Percentiles rank a stretch among this genome's conserved stretches.
phyloP scores from a whole-genome alignment of 768 basidiomycete species.

The Agaricus sinodeliciosus region DNA sequence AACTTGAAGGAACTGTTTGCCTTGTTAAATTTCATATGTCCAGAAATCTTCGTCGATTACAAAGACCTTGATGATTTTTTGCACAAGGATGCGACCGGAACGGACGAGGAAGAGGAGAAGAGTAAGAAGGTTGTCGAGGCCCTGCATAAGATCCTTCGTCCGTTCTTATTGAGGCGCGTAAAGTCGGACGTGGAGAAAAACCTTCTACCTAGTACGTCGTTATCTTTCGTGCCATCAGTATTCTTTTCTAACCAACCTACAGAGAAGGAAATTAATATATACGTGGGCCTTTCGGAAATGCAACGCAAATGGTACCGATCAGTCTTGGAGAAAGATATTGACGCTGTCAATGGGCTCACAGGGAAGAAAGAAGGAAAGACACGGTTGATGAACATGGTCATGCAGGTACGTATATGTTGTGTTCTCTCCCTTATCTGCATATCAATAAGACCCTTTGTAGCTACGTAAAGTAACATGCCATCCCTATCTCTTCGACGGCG shows the following conservation, averaged over 20 bases:
- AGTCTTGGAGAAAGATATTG: constrained; percentile 96
- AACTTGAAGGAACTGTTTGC: constrained; percentile 94
- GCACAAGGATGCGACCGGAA: constrained; percentile 73
- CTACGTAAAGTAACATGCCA: constrained; percentile 86
- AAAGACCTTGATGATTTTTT: constrained; percentile 91
- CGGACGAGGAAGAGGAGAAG: constrained; percentile 69
- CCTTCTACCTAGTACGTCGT: constrained; percentile 69
- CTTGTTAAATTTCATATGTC: constrained; percentile 90
- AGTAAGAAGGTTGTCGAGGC: constrained; percentile 95
- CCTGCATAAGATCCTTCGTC: constrained; percentile 91
- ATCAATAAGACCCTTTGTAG: constrained; percentile 20
- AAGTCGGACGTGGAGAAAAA: constrained; percentile 98
- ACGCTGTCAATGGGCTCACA: constrained; percentile 94
- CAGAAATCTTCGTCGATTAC: constrained; percentile 91
- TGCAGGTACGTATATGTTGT: constrained; percentile 58
- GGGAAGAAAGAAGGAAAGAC: constrained; percentile 99
- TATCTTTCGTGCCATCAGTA: background rate
- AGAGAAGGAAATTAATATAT: constrained; percentile 99
- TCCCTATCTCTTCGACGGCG: constrained; percentile 90
- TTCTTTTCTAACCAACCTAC: background rate
- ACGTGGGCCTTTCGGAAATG: constrained; percentile 95
- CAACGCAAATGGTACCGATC: constrained; percentile 97
- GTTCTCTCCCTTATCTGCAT: background rate
- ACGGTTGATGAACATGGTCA: constrained; percentile 96
- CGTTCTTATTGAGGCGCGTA: constrained; percentile 89